A percentile compares a stretch with the other conserved stretches of the same genome.
These are phyloP conservation scores for Kodamaea laetipori DNA, from an alignment of 805 yeast species.

Conservation along the genomic window DNA sequence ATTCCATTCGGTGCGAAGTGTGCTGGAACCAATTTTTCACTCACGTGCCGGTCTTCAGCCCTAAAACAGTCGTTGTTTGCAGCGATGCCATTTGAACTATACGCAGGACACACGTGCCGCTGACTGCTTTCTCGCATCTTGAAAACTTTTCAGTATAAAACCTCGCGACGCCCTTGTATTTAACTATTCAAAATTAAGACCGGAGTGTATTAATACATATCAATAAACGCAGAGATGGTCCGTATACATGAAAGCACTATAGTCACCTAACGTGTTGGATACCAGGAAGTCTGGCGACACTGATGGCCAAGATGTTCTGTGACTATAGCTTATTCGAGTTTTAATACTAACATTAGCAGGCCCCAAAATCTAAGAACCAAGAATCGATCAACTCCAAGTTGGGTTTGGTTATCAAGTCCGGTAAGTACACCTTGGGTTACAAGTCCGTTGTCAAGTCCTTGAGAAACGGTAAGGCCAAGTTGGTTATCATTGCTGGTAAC, in stretches of 20 bases:
- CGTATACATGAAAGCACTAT: slow-evolving; percentile 46
- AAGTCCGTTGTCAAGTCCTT: slow-evolving; percentile 97
- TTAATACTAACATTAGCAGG: slow-evolving; percentile 58
- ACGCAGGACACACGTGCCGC: slow-evolving; percentile 1
- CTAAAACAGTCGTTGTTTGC: background rate
- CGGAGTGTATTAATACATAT: slow-evolving; percentile 77
- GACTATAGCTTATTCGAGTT: background rate
- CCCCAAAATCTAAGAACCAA: slow-evolving; percentile 92
- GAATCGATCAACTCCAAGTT: slow-evolving; percentile 98
- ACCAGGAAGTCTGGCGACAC: slow-evolving; percentile 10
- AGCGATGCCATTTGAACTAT: background rate
- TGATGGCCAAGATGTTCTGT: slow-evolving; percentile 10
- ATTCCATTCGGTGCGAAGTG: slow-evolving; percentile 5
- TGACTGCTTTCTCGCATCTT: slow-evolving; percentile 10
- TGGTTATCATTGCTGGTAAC: slow-evolving; percentile 97
- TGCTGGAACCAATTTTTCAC: slow-evolving; percentile 2
- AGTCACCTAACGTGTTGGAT: slow-evolving; percentile 12
- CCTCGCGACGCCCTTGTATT: background rate
- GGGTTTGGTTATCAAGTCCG: slow-evolving; percentile 97
- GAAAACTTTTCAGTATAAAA: slow-evolving; percentile 10
- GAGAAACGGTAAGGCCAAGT: slow-evolving; percentile 99
- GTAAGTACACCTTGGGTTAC: slow-evolving; percentile 99
- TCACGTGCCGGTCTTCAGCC: slow-evolving; percentile 6
- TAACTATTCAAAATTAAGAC: slow-evolving; percentile 47
- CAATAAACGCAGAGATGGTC: slow-evolving; percentile 94